Base-by-base conservation (phyloP, 2,329 filamentous ascomycete genomes). In the Aureobasidium sp. region DNA sequence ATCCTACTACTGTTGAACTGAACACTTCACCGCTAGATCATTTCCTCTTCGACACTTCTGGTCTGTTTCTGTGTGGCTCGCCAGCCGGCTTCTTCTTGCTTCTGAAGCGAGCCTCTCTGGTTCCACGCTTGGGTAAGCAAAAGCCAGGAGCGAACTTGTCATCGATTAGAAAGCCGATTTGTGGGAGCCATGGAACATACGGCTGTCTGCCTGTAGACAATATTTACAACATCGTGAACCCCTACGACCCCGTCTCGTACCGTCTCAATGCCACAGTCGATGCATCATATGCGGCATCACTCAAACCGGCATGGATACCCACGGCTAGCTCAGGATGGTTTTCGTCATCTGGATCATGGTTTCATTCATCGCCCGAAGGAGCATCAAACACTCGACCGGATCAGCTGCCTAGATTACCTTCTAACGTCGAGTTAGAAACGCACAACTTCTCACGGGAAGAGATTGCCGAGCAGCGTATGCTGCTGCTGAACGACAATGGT, bases 121-220 rank as follows among this genome's bases (percentile, higher is more conserved):
- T 90, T 7, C 94, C 94, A 17, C 87, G 94, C 2, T 83, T 84
- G 65, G 90, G 88, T 39, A 83, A 88, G 63, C 77, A 82, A 50
- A 97, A 97, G 70, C 85, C 89, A 0, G 90, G 88, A 5, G 75
- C 79, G 0, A 82, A 82, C 20, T 87, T 91, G 66, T 65, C 65
- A 6, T 74, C 75, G 55, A 73, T 75, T 29, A 71, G 72, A 2
- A 72, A 72, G 5, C 79, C 80, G 7, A 83, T 97, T 36, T 88
- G 87, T n/a, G 89, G 89, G n/a, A 84, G 91, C 44, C 82, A 82
- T 20, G 92, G 90, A 34, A 84, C 81, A 6, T 96, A 96, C 72
- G 94, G 94, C 20, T 97, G 94, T 73, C 79, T 97, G 32, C 90
- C 93, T 0, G 88, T 97, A 1, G 91, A 97, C 76, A 99, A 97